Conservation (phyloP, 805 yeast species). For the Huiozyma naganishii region DNA sequence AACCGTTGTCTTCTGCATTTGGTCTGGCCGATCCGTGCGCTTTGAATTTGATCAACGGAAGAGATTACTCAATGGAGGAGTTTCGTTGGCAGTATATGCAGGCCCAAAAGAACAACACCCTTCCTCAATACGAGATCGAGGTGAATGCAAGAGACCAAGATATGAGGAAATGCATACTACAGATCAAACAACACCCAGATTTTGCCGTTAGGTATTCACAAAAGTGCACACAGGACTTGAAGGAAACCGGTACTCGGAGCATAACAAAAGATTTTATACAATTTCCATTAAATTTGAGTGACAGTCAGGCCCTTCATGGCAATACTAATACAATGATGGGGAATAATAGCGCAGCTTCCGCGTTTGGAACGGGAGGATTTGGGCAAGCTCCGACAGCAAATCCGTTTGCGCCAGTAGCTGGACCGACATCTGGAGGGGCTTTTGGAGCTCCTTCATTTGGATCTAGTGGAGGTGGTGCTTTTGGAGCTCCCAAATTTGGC, state of each 20-base stretch:
- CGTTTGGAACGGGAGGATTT: slow-evolving; percentile 10
- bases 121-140: slow-evolving; percentile 32
- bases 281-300: slow-evolving; percentile 26
- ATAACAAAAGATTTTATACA: slow-evolving; percentile 26
- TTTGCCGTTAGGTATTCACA: slow-evolving; percentile 53
- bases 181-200: slow-evolving; percentile 31
- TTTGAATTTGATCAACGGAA: slow-evolving; percentile 36
- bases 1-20: slow-evolving; percentile 34
- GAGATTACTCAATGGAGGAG: slow-evolving; percentile 49
- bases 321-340: slow-evolving; percentile 1
- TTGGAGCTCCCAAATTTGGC: slow-evolving; percentile 19
- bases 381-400: neutral
- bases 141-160: slow-evolving; percentile 36
- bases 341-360: slow-evolving; percentile 4
- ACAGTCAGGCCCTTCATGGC: slow-evolving; percentile 2
- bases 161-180: slow-evolving; percentile 33
- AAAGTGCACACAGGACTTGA: slow-evolving; percentile 28
- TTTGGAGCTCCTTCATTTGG: slow-evolving; percentile 18
- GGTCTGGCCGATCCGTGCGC: slow-evolving; percentile 41
- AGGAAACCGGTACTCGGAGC: slow-evolving; percentile 16
- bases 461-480: slow-evolving; percentile 3
- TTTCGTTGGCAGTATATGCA: slow-evolving; percentile 36
- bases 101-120: slow-evolving; percentile 29
- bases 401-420: neutral
- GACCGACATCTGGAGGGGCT: slow-evolving; percentile 2